Percentiles rank a stretch among this genome's conserved stretches.
Conservation (phyloP, 2,329 filamentous ascomycete genomes). For the Ascochyta rabiei region DNA sequence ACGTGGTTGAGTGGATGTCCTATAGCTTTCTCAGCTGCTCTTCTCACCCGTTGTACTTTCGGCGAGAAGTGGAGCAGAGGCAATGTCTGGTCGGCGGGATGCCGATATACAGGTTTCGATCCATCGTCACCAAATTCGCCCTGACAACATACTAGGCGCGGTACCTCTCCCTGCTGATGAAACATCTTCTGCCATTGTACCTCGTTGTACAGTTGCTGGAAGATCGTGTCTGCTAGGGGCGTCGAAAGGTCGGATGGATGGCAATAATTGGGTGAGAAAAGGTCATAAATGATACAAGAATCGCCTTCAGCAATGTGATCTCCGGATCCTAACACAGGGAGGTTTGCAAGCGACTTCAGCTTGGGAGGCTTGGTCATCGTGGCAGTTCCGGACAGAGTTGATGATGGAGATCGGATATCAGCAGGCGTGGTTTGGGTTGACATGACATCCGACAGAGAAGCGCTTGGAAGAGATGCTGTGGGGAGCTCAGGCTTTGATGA, state of each 20-base stretch:
- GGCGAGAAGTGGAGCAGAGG: slow-evolving; percentile 77
- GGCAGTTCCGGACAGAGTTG: background rate
- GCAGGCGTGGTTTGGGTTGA: background rate
- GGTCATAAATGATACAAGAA: slow-evolving; percentile 72
- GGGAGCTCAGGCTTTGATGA: background rate
- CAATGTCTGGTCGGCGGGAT: slow-evolving; percentile 87
- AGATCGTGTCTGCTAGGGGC: slow-evolving; percentile 64
- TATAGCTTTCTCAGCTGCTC: slow-evolving; percentile 71
- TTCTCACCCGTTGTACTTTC: slow-evolving; percentile 71
- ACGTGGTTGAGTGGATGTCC: slow-evolving; percentile 89
- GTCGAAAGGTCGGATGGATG: slow-evolving; percentile 39
- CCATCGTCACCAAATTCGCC: slow-evolving; percentile 72
- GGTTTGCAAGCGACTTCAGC: slow-evolving; percentile 47
- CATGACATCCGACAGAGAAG: background rate
- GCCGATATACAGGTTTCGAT: slow-evolving; percentile 87
- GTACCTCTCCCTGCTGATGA: slow-evolving; percentile 89
- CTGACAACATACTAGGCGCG: slow-evolving; percentile 88
- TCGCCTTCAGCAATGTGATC: slow-evolving; percentile 78
- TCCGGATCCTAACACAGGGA: slow-evolving; percentile 52
- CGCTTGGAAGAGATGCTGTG: background rate
- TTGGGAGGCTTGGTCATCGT: slow-evolving; percentile 35
- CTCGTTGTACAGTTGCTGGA: slow-evolving; percentile 73
- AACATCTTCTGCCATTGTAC: slow-evolving; percentile 91
- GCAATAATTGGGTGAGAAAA: slow-evolving; percentile 60
- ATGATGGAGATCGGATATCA: background rate